Base-by-base conservation (phyloP, 1,139 yeast genomes). In the Kodamaea arcana region DNA sequence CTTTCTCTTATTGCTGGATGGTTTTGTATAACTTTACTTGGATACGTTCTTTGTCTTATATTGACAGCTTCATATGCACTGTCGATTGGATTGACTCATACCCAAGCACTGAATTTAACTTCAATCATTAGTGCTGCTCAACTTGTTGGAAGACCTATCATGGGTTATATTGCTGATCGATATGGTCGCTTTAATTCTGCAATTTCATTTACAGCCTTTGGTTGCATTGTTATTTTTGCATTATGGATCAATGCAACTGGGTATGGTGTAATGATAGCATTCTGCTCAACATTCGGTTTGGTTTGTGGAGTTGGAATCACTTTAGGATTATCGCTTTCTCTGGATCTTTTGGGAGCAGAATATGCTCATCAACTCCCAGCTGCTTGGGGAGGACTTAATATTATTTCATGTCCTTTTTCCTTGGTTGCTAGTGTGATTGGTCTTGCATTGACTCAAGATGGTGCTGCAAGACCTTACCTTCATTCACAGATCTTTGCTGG, bases 71-170 rank as follows among this genome's bases (percentile, higher is more conserved):
- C 85, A 2, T 82, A 75, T 51, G 82, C 82, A 13, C 65, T 75
- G 2, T 65, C 81, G 17, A 65, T 78, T 26, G 88, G 88, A 0
- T 56, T 82, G 27, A 47, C 75, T 7, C 54, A 67, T 21, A 51
- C 65, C 15, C 80, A 82, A 45, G 85, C 80, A 6, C 71, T 87
- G 6, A 58, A 64, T 16, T 57, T 81, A 18, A 78, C 86, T 4
- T 80, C 87, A 0, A 54, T 80, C 5, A 58, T 82, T 46, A 80
- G 78, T 51, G 78, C 76, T 4, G 80, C 80, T 2, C 88, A 82
- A 54, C 57, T 69, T 3, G 44, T 83, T 12, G 92, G 92, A 0
- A 65, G 92, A 45, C 90, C 92, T 1, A 24, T 58, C 1, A 62
- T 80, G 53, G 92, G 94, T 0, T 39, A 62, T 4, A 25, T 70